A percentile compares a stretch with the other conserved stretches of the same genome.
These are phyloP conservation scores for Starmerella sirachaensis DNA, from an alignment of 805 yeast species.

Conservation along the genomic window DNA sequence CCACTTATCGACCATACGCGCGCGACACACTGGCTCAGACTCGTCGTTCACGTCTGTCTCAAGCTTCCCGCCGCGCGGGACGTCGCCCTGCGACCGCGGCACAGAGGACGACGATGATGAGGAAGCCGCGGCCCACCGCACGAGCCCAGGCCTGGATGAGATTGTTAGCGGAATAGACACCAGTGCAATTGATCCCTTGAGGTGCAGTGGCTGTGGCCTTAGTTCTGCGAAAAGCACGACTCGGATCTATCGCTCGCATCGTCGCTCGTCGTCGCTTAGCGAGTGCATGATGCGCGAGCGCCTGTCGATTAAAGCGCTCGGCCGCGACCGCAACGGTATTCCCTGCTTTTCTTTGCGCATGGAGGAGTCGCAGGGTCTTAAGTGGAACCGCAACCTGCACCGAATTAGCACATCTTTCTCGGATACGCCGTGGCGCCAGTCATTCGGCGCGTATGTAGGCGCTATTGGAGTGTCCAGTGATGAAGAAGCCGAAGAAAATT, in stretches of 20 bases:
- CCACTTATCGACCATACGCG: neutral
- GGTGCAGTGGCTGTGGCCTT: too few relatives aligned
- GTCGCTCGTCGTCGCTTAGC: constrained; percentile 11
- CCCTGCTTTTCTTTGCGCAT: constrained; percentile 9
- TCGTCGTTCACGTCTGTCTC: neutral
- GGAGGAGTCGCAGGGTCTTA: constrained; percentile 15
- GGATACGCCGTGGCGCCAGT: too few relatives aligned
- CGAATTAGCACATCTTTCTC: too few relatives aligned
- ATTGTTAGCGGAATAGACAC: too few relatives aligned
- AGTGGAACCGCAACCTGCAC: constrained; percentile 12
- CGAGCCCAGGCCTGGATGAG: too few relatives aligned
- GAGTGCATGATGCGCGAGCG: constrained; percentile 14
- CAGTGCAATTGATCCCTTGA: too few relatives aligned
- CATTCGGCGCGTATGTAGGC: too few relatives aligned
- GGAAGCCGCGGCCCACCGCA: neutral
- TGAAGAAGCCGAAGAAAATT: too few relatives aligned
- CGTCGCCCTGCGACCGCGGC: too few relatives aligned
- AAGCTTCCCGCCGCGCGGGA: neutral
- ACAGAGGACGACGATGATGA: neutral
- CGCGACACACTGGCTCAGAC: constrained; percentile 1
- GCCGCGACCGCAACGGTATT: constrained; percentile 11
- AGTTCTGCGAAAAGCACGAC: neutral
- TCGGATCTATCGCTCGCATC: constrained; percentile 4
- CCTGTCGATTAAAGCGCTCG: constrained; percentile 5
- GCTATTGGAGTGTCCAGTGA: too few relatives aligned